phyloP scores from a whole-genome alignment of 805 yeast genomes.

The Metschnikowia continentalis region DNA sequence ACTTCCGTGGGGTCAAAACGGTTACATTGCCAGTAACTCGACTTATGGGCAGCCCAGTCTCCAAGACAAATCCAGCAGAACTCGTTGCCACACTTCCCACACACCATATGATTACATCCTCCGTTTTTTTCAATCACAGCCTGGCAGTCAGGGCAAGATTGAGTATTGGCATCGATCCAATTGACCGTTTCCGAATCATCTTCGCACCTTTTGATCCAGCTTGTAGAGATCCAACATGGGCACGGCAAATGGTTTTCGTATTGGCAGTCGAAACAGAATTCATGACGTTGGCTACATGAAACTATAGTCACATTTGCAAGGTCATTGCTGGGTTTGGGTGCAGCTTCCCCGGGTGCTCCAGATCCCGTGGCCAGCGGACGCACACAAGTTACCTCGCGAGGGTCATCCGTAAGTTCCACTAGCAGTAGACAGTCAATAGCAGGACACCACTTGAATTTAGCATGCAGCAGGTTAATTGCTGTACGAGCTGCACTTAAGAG shows the following conservation, averaged over 20 bases:
- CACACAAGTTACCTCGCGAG: constrained; percentile 13
- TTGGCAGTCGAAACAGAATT: constrained; percentile 75
- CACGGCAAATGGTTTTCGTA: constrained; percentile 78
- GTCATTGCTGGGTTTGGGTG: constrained; percentile 7
- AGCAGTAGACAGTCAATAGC: constrained; percentile 71
- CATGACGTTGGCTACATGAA: constrained; percentile 58
- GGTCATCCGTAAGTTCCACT: constrained; percentile 31
- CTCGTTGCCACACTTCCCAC: constrained; percentile 69
- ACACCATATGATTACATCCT: constrained; percentile 96
- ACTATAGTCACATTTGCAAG: constrained; percentile 56
- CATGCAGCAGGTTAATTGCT: constrained; percentile 19
- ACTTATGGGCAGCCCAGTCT: constrained; percentile 69
- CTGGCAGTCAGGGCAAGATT: constrained; percentile 79
- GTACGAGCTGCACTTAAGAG: constrained; percentile 13
- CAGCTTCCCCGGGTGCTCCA: neutral
- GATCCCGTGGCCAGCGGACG: constrained; percentile 6
- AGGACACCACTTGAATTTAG: constrained; percentile 73
- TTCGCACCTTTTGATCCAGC: constrained; percentile 74
- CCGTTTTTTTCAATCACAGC: constrained; percentile 87
- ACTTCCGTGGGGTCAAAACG: constrained; percentile 35
- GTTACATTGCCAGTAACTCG: constrained; percentile 63
- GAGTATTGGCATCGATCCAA: constrained; percentile 85
- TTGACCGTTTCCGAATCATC: constrained; percentile 85
- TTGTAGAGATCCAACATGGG: constrained; percentile 64
- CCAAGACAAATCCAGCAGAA: constrained; percentile 93